Evolutionary conservation across 2,329 filamentous ascomycete species (phyloP), one percentile per base, ranked within the genome.

Genomic region (Fusarium sublunatum): DNA sequence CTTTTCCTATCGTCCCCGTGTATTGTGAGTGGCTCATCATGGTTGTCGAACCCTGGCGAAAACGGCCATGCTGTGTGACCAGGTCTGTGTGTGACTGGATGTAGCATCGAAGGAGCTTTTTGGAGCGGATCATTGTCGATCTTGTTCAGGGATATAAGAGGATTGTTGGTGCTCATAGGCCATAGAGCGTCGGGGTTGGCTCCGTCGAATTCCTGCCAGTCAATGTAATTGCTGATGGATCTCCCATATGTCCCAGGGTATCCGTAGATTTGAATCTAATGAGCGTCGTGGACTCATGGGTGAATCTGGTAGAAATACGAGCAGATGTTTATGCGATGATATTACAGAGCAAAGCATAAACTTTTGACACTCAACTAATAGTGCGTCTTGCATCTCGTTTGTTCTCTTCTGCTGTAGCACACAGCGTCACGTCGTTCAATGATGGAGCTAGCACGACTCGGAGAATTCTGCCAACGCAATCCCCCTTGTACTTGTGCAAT

Each of bases 391-490:
- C 44, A 49, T 48, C 34, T 44, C 44, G 48, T 40, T 31, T 53
- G 47, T 47, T 36, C 26, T 35, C 47, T 46, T 32, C 45, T 53
- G 48, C 31, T 39, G 61, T 62, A 24, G 24, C 35, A 58, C 53
- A 58, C 53, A 34, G 38, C 50, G 50, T 70, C 28, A 57, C 41
- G 50, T 69, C 28, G 45, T 48, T 66, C 58, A 57, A 53, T 54
- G 43, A 60, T 65, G 44, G 41, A 49, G 51, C 55, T 56, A 34
- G 42, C 55, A 68, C 54, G 47, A 59, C 45, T 70, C 68, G 68
- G 68, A 69, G 68, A 70, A 70, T 70, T 70, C 56, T 70, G 58
- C 48, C 54, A 66, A 53, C 49, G 60, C 53, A 57, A 51, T 46
- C 41, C 51, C 47, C 53, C 49, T 60, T 60, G 63, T 69, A 51